Base-by-base conservation (phyloP, 2,329 filamentous ascomycete genomes). In the Elsinoe arachidis region DNA sequence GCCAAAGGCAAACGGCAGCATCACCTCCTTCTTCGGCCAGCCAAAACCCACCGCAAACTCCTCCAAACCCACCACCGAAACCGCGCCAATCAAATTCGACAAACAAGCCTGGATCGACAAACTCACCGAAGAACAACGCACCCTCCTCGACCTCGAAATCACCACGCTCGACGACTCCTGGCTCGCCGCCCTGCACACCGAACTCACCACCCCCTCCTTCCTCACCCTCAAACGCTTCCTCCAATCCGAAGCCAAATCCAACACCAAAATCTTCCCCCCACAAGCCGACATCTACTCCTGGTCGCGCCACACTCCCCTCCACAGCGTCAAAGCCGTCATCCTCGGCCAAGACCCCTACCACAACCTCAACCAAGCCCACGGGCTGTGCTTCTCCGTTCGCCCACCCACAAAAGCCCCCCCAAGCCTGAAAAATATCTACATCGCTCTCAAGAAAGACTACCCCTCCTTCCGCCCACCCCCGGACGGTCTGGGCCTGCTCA, bases 261-360 rank as follows among this genome's bases (percentile, higher is more conserved):
- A 86, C 1, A 86, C 84, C 73, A 91, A 86, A 67, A 81, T 95
- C 63, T 99, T 95, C 66, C 93, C 93, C 2, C 92, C 92, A 0
- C 79, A 83, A 64, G 80, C 90, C 62, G 92, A 99, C 66, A 84
- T 99, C 11, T 99, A 99, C 73, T 93, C 89, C 62, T 99, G 93
- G 93, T 96, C 92, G 60, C 87, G 90, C 23, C 87, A 95, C 71
- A 96, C 92, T 0, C 91, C 93, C 6, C 85, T 99, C 65, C 77
- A 86, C 74, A 86, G 80, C 12, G 91, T 97, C 70, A 96, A 95
- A 72, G 87, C 88, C 58, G 91, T 99, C 60, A 90, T 99, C 67
- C 73, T 97, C 56, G 93, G 93, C 63, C 93, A 99, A 75, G 93
- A 99, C 70, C 93, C 93, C 2, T 99, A 99, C 72, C 93, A 99